These are phyloP conservation scores for Amoebophrya sp. DNA, from an alignment of 169 alveolate genomes.

Conservation along the genomic window DNA sequence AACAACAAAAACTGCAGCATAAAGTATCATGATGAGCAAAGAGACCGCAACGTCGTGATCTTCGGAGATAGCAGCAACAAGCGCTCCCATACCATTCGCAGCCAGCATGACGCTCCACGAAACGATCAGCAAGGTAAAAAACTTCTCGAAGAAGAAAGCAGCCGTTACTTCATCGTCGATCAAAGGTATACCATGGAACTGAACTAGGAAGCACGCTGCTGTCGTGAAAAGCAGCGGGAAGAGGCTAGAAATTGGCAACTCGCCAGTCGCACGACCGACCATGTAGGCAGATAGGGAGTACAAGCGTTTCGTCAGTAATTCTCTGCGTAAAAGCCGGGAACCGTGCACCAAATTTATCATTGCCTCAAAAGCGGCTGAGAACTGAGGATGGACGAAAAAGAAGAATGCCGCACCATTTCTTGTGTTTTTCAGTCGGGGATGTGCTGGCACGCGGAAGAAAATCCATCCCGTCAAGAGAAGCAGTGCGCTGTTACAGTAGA, in stretches of 20 bases:
- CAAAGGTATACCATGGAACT: not conserved
- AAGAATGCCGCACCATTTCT: not conserved
- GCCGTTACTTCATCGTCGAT: not conserved
- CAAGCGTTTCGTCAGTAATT: not conserved
- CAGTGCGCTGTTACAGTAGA: not conserved
- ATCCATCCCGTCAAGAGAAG: not conserved
- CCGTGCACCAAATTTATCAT: not conserved
- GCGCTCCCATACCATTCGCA: not conserved
- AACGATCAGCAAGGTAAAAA: not conserved
- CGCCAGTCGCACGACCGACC: not conserved
- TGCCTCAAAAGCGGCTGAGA: not conserved
- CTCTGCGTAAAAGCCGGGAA: not conserved
- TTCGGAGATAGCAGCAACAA: not conserved
- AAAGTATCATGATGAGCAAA: too few relatives aligned
- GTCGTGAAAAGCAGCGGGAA: not conserved
- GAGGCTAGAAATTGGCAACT: not conserved
- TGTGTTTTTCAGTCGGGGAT: not conserved
- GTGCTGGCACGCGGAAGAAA: not conserved
- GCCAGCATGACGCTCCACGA: not conserved
- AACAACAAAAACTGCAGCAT: too few relatives aligned
- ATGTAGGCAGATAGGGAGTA: not conserved
- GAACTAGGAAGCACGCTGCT: not conserved
- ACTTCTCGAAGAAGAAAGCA: not conserved
- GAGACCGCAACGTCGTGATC: too few relatives aligned
- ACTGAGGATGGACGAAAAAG: not conserved